These are phyloP conservation scores for Sechiopsis laciniata DNA, from an alignment of 306 rosid genomes.

Conservation along the genomic window DNA sequence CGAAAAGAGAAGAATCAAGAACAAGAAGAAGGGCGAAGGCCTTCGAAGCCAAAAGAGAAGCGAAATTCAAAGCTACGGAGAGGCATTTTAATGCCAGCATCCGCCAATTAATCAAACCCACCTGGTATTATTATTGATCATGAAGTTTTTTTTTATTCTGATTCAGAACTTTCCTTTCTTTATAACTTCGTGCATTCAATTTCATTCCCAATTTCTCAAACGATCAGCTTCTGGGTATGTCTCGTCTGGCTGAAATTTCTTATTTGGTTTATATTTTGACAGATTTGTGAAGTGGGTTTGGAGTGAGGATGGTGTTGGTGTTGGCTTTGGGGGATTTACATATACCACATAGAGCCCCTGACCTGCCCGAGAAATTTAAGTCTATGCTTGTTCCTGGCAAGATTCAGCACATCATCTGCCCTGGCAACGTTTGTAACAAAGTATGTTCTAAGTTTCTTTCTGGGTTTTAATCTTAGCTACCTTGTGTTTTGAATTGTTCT, in stretches of 20 bases:
- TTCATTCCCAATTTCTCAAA: background rate
- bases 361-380: slow-evolving; percentile 94
- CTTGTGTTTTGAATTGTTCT: background rate
- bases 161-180: background rate
- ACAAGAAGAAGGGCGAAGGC: background rate
- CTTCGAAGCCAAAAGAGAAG: slow-evolving; percentile 2
- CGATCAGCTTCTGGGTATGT: slow-evolving; percentile 8
- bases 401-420: slow-evolving; percentile 91
- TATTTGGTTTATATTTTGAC: slow-evolving; percentile 35
- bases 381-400: slow-evolving; percentile 99
- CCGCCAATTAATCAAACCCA: slow-evolving; percentile 14
- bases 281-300: slow-evolving; percentile 30
- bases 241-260: slow-evolving; percentile 35
- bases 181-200: background rate
- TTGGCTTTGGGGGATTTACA: slow-evolving; percentile 97
- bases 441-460: slow-evolving; percentile 34
- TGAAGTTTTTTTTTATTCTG: background rate
- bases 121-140: slow-evolving; percentile 5
- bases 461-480: slow-evolving; percentile 29
- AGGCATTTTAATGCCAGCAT: slow-evolving; percentile 17
- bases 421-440: slow-evolving; percentile 86
- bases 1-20: too few species aligned
- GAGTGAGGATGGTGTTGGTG: slow-evolving; percentile 81
- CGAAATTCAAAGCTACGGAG: background rate
- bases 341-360: slow-evolving; percentile 95